A percentile compares a stretch with the other conserved stretches of the same genome.
Evolutionary conservation across 2,329 filamentous ascomycete species (phyloP).

Genomic region (Gremmenia infestans): DNA sequence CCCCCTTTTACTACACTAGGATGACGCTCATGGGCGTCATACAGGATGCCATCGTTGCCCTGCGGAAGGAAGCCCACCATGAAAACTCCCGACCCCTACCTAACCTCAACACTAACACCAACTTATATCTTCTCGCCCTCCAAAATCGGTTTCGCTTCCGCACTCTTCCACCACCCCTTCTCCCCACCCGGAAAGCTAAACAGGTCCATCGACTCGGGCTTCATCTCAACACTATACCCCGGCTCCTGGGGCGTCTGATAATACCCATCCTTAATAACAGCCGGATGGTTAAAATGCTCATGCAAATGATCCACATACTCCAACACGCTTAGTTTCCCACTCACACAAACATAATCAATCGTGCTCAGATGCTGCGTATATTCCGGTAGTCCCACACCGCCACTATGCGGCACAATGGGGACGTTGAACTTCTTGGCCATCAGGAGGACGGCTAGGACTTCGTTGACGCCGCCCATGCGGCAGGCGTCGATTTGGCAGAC

Average conservation of each 20-base stretch:
- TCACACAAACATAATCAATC: conserved; percentile 87
- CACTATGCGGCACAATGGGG: conserved; percentile 83
- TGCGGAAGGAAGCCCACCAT: conserved; percentile 6
- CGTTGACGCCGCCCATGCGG: conserved; percentile 84
- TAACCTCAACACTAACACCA: not conserved
- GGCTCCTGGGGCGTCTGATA: conserved; percentile 80
- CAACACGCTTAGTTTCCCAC: conserved; percentile 72
- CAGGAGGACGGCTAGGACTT: conserved; percentile 83
- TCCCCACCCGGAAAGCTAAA: conserved; percentile 73
- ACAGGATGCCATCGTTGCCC: conserved; percentile 15
- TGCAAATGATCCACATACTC: conserved; percentile 94
- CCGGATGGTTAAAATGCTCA: conserved; percentile 84
- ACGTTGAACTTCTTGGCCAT: conserved; percentile 70
- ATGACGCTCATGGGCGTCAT: conserved; percentile 1
- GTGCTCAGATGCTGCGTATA: conserved; percentile 92
- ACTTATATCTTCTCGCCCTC: conserved; percentile 31
- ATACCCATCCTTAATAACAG: conserved; percentile 75
- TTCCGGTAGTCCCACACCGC: conserved; percentile 85
- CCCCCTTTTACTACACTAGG: conserved; percentile 13
- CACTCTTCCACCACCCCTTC: conserved; percentile 79
- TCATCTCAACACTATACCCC: conserved; percentile 94
- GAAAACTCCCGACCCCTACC: conserved; percentile 1
- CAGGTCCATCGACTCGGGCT: conserved; percentile 75
- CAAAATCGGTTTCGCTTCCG: conserved; percentile 37
- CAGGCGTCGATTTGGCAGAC: conserved; percentile 89